A percentile compares a stretch with the other conserved stretches of the same genome.
Conservation (phyloP, 2,329 filamentous ascomycete genomes). For the Colletotrichum truncatum region DNA sequence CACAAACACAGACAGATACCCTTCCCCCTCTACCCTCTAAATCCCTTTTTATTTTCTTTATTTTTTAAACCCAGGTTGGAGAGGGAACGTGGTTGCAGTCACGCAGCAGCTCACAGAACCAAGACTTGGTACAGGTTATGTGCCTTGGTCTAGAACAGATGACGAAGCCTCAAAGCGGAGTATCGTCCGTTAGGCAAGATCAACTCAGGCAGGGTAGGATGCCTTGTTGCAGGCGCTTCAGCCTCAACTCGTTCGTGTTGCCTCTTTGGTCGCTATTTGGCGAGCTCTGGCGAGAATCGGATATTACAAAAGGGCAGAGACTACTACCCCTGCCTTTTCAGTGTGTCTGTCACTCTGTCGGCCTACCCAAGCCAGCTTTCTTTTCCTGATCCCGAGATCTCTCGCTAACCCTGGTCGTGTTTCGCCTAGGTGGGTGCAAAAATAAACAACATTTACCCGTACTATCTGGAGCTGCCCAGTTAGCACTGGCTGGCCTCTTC, state of each 20-base stretch:
- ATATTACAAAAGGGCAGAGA: neutral
- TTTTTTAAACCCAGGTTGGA: neutral
- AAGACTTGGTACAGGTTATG: too few species aligned
- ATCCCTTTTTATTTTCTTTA: neutral
- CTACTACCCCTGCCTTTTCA: neutral
- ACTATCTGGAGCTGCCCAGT: neutral
- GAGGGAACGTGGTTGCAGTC: neutral
- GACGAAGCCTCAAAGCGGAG: neutral
- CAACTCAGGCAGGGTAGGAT: neutral
- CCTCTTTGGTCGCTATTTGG: neutral
- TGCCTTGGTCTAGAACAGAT: too few species aligned
- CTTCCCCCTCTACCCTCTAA: neutral
- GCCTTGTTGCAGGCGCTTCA: neutral
- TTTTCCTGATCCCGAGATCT: conserved; percentile 1
- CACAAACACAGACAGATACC: too few species aligned
- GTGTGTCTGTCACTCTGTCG: neutral
- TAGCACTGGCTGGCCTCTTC: neutral
- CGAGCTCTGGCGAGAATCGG: neutral
- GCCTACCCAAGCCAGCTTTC: neutral
- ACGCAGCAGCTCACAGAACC: too few species aligned
- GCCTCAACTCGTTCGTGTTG: neutral
- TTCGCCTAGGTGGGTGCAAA: conserved; percentile 7
- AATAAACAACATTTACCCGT: neutral
- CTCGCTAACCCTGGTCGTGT: neutral
- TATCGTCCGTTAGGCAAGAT: neutral